Evolutionary conservation across 2,329 filamentous ascomycete species (phyloP).

Genomic region (Colletotrichum eleusines): DNA sequence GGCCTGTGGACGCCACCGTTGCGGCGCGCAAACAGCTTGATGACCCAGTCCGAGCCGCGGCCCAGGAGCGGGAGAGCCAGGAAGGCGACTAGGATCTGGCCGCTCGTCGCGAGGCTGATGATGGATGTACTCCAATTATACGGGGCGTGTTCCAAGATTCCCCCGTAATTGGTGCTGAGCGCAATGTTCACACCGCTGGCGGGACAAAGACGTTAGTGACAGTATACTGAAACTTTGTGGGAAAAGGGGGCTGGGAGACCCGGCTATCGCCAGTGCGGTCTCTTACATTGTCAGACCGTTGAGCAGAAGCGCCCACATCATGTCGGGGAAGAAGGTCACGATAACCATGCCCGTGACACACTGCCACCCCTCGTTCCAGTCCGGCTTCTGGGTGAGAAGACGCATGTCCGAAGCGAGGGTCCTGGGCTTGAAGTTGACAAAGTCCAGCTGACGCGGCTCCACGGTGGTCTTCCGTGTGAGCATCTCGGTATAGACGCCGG

Average conservation of each 20-base stretch:
- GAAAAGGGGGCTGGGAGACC: too few species aligned
- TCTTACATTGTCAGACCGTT: conserved; percentile 45
- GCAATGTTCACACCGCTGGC: conserved; percentile 54
- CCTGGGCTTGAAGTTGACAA: conserved; percentile 51
- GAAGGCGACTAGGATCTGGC: conserved; percentile 54
- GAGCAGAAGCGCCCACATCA: conserved; percentile 55
- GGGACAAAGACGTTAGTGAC: conserved; percentile 49
- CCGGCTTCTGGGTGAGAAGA: conserved; percentile 53
- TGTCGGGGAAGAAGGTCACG: conserved; percentile 55
- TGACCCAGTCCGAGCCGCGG: conserved; percentile 53
- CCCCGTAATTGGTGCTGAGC: conserved; percentile 56
- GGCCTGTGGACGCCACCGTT: conserved; percentile 57
- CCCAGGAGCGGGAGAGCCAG: conserved; percentile 55
- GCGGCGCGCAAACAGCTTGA: conserved; percentile 51
- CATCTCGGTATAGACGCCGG: conserved; percentile 39
- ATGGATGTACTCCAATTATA: conserved; percentile 54
- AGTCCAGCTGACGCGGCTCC: conserved; percentile 49
- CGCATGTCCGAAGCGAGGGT: conserved; percentile 53
- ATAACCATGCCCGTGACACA: conserved; percentile 48
- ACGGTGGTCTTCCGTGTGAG: conserved; percentile 29
- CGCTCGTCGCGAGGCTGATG: conserved; percentile 53
- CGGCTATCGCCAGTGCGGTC: neutral
- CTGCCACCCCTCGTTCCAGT: conserved; percentile 50
- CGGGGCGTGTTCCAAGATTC: conserved; percentile 50
- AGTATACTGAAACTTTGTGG: conserved; percentile 29